phyloP scores from a whole-genome alignment of 257 asterid species.

The Gynochthodes officinalis region DNA sequence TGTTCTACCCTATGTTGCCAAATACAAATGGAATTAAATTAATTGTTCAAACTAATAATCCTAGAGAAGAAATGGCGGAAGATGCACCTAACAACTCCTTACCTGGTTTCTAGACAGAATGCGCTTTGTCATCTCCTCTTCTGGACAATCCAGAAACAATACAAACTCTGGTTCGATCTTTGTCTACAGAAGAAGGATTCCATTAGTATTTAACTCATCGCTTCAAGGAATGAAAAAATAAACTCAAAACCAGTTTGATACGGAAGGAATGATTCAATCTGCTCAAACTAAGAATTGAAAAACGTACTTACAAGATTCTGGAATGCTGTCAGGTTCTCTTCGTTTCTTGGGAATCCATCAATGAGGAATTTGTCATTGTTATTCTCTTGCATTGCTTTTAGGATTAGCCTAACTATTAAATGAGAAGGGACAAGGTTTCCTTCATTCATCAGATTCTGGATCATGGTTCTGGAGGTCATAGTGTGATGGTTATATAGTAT shows the following conservation, averaged over 20 bases:
- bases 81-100: not conserved
- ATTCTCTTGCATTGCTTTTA: conserved; percentile 61
- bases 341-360: conserved; percentile 93
- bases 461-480: conserved; percentile 53
- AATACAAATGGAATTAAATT: not conserved
- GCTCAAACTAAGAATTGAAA: not conserved
- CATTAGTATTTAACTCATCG: not conserved
- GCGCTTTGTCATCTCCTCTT: conserved; percentile 47
- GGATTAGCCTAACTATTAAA: conserved; percentile 73
- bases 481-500: not conserved
- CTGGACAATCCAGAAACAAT: conserved; percentile 40
- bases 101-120: conserved; percentile 38
- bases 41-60: too few relatives aligned
- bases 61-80: not conserved
- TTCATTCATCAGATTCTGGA: conserved; percentile 69
- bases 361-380: conserved; percentile 80
- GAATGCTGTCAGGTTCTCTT: conserved; percentile 81
- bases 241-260: not conserved
- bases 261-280: not conserved
- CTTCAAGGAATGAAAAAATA: not conserved
- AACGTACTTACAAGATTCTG: conserved; percentile 58
- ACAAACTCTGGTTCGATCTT: conserved; percentile 75
- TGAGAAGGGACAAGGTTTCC: conserved; percentile 90
- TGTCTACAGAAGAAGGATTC: conserved; percentile 37
- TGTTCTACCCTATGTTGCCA: conserved; percentile 34